Conservation (phyloP, 129 eudicot genomes). For the Flaveria bidentis region DNA sequence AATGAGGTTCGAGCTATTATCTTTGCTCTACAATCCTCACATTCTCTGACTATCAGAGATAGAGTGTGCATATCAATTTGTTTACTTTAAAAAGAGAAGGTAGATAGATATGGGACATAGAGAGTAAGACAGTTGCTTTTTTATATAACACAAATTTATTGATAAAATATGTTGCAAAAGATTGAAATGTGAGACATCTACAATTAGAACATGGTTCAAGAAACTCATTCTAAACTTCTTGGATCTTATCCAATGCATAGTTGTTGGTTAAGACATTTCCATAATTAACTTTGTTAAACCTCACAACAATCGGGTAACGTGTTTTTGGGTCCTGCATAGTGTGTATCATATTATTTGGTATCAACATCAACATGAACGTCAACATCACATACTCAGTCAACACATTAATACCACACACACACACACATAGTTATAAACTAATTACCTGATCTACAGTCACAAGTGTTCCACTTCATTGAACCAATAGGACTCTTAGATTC, state of each 20-base stretch:
- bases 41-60: no score
- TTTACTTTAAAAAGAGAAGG: no score
- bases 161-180: constrained; percentile 36
- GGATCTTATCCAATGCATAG: constrained; percentile 95
- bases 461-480: constrained; percentile 87
- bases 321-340: constrained; percentile 85
- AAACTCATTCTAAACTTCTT: constrained; percentile 43
- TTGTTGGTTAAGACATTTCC: constrained; percentile 93
- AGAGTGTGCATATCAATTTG: no score
- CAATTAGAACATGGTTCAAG: constrained; percentile 26
- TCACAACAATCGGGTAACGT: constrained; percentile 95
- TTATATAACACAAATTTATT: constrained; percentile 41
- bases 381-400: neutral
- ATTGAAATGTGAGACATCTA: constrained; percentile 31
- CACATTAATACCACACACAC: neutral
- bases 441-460: constrained; percentile 90
- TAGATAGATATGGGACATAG: no score
- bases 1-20: no score
- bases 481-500: constrained; percentile 94
- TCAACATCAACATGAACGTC: neutral
- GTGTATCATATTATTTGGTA: constrained; percentile 23
- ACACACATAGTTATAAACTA: no score
- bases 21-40: no score
- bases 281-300: constrained; percentile 95
- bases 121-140: no score